Percentiles rank a stretch among this genome's conserved stretches.
Conservation (phyloP, 208 protist species). For the Leptomonas seymouri region DNA sequence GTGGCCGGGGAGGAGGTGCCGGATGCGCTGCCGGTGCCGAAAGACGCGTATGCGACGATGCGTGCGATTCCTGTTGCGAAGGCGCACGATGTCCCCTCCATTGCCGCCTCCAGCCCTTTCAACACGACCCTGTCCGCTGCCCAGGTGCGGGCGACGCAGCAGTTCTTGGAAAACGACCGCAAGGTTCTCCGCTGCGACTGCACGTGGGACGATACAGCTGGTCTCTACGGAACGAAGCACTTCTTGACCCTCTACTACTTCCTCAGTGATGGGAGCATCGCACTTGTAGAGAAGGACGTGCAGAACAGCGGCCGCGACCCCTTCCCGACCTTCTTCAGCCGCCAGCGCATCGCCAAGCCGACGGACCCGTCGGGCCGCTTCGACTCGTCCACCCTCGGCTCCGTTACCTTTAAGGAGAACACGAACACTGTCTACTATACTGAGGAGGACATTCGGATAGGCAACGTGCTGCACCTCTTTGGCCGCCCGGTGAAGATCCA, state of each 20-base stretch:
- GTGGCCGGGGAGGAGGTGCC: constrained; percentile 61
- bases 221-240: constrained; percentile 92
- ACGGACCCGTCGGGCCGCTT: constrained; percentile 64
- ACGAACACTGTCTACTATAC: constrained; percentile 94
- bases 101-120: constrained; percentile 66
- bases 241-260: constrained; percentile 97
- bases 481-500: constrained; percentile 88
- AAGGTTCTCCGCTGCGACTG: constrained; percentile 97
- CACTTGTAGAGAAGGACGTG: constrained; percentile 94
- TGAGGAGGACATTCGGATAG: constrained; percentile 94
- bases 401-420: constrained; percentile 91
- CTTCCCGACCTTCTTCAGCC: constrained; percentile 96
- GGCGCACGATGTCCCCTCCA: constrained; percentile 80
- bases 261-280: constrained; percentile 96
- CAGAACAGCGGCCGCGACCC: constrained; percentile 97
- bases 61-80: constrained; percentile 52
- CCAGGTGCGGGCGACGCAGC: constrained; percentile 87
- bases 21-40: constrained; percentile 54
- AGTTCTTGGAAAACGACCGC: constrained; percentile 96
- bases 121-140: constrained; percentile 79
- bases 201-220: constrained; percentile 94
- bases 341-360: constrained; percentile 84
- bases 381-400: constrained; percentile 91
- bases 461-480: constrained; percentile 89
- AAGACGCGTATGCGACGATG: constrained; percentile 71